Evolutionary conservation across 495 filamentous ascomycete genomes (phyloP).

Genomic region (Aspergillus olivimuriae): DNA sequence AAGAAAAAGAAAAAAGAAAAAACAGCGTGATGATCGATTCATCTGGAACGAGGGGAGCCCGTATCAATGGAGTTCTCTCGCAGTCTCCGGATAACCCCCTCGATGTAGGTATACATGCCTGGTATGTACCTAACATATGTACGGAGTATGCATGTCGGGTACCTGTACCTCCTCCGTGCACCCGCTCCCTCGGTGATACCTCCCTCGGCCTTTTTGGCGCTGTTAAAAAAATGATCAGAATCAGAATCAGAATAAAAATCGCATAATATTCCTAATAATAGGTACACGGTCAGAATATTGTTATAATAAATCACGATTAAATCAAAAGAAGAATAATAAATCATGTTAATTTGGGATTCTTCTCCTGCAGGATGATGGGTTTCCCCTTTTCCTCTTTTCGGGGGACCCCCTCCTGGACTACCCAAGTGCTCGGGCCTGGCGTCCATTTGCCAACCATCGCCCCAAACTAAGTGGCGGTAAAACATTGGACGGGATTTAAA

Average conservation of each 20-base stretch:
- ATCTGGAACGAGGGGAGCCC: no score
- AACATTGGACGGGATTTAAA: conserved; percentile 1
- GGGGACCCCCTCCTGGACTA: not conserved
- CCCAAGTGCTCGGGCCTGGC: conserved; percentile 1
- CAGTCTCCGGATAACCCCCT: no score
- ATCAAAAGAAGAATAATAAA: no score
- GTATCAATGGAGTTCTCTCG: no score
- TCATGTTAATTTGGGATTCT: not conserved
- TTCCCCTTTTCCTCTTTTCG: not conserved
- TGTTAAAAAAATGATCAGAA: no score
- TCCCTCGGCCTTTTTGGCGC: not conserved
- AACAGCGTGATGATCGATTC: no score
- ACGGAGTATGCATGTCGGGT: not conserved
- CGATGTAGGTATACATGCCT: no score
- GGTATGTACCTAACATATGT: not conserved
- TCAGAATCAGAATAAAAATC: no score
- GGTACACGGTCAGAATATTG: no score
- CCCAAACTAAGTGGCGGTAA: not conserved
- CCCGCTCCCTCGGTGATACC: not conserved
- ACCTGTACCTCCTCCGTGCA: not conserved
- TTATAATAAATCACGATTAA: no score
- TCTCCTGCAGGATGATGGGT: not conserved
- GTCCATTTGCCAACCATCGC: not conserved
- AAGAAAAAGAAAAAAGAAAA: no score
- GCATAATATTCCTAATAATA: no score